phyloP scores from a whole-genome alignment of 31 red algal species.

The Odonthalia washingtoniensis region DNA sequence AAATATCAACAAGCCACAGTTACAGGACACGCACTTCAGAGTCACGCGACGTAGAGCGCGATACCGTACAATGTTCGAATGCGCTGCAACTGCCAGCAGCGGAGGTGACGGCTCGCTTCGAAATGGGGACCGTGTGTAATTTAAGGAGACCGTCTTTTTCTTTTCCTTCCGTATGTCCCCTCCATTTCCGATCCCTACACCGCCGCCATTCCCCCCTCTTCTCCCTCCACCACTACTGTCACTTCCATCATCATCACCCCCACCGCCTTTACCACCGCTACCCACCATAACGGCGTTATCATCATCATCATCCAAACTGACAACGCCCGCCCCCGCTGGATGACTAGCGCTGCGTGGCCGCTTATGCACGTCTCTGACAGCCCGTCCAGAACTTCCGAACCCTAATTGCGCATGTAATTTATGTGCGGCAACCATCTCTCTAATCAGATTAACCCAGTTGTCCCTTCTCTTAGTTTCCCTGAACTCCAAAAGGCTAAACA shows the following conservation, averaged over 20 bases:
- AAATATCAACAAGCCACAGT: slow-evolving; percentile 67
- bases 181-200: too few relatives aligned
- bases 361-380: slow-evolving; percentile 21
- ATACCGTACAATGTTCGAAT: slow-evolving; percentile 78
- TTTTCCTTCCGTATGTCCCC: not conserved
- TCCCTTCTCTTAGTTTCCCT: slow-evolving; percentile 71
- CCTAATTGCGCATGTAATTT: slow-evolving; percentile 76
- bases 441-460: slow-evolving; percentile 63
- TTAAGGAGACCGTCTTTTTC: slow-evolving; percentile 13
- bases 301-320: not conserved
- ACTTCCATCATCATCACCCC: not conserved
- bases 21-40: slow-evolving; percentile 41
- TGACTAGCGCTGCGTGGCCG: not conserved
- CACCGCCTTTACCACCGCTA: not conserved
- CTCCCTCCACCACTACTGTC: not conserved
- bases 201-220: not conserved
- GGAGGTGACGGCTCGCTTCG: slow-evolving; percentile 75
- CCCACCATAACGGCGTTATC: not conserved
- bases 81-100: slow-evolving; percentile 73
- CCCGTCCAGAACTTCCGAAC: slow-evolving; percentile 68
- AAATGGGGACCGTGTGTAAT: slow-evolving; percentile 64
- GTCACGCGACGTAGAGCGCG: slow-evolving; percentile 65
- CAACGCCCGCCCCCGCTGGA: slow-evolving; percentile 16
- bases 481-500: slow-evolving; percentile 77
- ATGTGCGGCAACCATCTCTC: slow-evolving; percentile 78